phyloP scores from a whole-genome alignment of 306 rosid species.

The Corylus americana region DNA sequence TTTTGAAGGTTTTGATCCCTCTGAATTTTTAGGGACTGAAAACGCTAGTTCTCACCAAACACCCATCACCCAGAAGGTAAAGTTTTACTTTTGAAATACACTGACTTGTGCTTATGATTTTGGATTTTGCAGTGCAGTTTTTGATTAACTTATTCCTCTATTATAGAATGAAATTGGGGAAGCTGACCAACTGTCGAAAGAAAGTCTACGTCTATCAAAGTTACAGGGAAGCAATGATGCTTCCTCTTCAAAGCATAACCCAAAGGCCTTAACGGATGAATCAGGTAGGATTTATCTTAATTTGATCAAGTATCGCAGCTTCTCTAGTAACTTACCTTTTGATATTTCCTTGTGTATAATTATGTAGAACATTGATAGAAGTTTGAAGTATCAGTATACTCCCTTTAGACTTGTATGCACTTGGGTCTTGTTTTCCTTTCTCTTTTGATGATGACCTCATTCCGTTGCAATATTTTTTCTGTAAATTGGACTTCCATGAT shows the following conservation, averaged over 20 bases:
- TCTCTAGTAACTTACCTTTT: neutral
- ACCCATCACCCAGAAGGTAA: conserved; percentile 51
- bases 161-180: conserved; percentile 53
- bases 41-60: conserved; percentile 12
- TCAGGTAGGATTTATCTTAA: conserved; percentile 45
- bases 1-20: conserved; percentile 40
- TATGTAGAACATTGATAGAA: neutral
- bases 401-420: neutral
- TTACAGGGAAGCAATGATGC: conserved; percentile 39
- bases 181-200: conserved; percentile 16
- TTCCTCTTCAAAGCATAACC: conserved; percentile 42
- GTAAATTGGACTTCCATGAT: too few species aligned
- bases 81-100: neutral
- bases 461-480: too few species aligned
- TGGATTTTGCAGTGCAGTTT: conserved; percentile 3
- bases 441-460: neutral
- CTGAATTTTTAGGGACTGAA: conserved; percentile 37
- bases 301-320: conserved; percentile 13
- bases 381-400: neutral
- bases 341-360: neutral
- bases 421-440: neutral
- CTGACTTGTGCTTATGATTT: neutral
- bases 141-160: conserved; percentile 11
- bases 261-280: conserved; percentile 31
- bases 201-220: conserved; percentile 28